Evolutionary conservation across 257 asterid genomes (phyloP).

Genomic region (Avicennia marina): DNA sequence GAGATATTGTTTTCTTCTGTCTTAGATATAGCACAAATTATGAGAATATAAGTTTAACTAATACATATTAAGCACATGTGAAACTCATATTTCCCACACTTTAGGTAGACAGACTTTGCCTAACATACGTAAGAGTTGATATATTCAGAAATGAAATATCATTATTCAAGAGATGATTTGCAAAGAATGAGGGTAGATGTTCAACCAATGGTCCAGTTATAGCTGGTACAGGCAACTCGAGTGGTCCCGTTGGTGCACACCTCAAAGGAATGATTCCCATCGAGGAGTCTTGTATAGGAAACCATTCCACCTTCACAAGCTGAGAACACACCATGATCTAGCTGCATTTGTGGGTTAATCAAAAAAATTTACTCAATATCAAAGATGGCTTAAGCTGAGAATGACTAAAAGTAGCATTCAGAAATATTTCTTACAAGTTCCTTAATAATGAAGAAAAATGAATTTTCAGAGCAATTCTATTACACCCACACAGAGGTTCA

Average conservation of each 20-base stretch:
- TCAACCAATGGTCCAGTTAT: constrained; percentile 81
- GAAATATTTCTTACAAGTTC: constrained; percentile 1
- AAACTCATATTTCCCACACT: too few relatives aligned
- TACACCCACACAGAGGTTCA: too few relatives aligned
- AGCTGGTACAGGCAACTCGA: constrained; percentile 56
- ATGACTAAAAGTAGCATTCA: background rate
- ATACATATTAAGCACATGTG: too few relatives aligned
- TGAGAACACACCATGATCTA: constrained; percentile 48
- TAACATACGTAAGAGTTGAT: too few relatives aligned
- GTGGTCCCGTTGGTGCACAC: constrained; percentile 56
- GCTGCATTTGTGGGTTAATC: constrained; percentile 41
- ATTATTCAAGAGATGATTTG: too few relatives aligned
- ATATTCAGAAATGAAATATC: background rate
- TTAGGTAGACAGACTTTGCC: too few relatives aligned
- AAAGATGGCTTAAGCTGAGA: background rate
- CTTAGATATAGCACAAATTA: too few relatives aligned
- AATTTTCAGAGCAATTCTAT: too few relatives aligned
- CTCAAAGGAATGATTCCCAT: constrained; percentile 74
- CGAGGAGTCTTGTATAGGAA: constrained; percentile 43
- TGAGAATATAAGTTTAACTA: too few relatives aligned
- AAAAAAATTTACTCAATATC: constrained; percentile 13
- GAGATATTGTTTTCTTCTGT: too few relatives aligned
- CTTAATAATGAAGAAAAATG: background rate
- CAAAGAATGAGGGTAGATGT: constrained; percentile 15
- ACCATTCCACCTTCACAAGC: constrained; percentile 49